These are phyloP conservation scores for Tulasnella sp. DNA, from an alignment of 768 basidiomycete genomes.

Conservation along the genomic window DNA sequence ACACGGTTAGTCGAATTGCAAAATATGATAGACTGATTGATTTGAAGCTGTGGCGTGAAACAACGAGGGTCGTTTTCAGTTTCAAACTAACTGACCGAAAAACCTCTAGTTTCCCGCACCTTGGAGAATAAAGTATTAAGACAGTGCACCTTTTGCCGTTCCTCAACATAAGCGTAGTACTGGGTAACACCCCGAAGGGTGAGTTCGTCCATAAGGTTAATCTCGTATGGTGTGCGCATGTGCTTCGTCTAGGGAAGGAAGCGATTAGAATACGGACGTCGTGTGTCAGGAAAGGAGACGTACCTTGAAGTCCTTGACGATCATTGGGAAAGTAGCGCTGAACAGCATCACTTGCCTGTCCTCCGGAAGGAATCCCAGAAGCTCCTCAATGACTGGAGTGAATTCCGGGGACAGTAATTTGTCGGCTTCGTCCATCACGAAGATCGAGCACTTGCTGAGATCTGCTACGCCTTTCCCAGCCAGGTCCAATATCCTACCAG, in stretches of 20 bases:
- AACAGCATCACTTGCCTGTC: slow-evolving; percentile 97
- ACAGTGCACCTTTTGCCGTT: slow-evolving; percentile 98
- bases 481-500: slow-evolving; percentile 90
- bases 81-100: background rate
- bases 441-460: slow-evolving; percentile 87
- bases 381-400: slow-evolving; percentile 95
- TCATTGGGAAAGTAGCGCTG: slow-evolving; percentile 97
- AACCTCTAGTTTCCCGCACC: slow-evolving; percentile 39
- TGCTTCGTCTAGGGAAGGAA: slow-evolving; percentile 66
- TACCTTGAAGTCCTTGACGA: slow-evolving; percentile 99
- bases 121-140: slow-evolving; percentile 99
- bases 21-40: slow-evolving; percentile 99
- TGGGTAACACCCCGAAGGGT: slow-evolving; percentile 97
- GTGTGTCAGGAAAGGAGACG: slow-evolving; percentile 16
- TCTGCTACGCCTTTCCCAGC: slow-evolving; percentile 90
- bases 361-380: slow-evolving; percentile 73
- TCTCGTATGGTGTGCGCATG: slow-evolving; percentile 92
- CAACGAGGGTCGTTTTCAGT: background rate
- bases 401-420: slow-evolving; percentile 97
- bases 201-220: slow-evolving; percentile 99
- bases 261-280: background rate
- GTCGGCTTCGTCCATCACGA: slow-evolving; percentile 99
- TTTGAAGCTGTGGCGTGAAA: slow-evolving; percentile 68
- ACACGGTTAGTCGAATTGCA: slow-evolving; percentile 99
- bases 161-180: slow-evolving; percentile 99